Base-by-base conservation (phyloP, 169 alveolate species). In the Plasmodium ovale region DNA sequence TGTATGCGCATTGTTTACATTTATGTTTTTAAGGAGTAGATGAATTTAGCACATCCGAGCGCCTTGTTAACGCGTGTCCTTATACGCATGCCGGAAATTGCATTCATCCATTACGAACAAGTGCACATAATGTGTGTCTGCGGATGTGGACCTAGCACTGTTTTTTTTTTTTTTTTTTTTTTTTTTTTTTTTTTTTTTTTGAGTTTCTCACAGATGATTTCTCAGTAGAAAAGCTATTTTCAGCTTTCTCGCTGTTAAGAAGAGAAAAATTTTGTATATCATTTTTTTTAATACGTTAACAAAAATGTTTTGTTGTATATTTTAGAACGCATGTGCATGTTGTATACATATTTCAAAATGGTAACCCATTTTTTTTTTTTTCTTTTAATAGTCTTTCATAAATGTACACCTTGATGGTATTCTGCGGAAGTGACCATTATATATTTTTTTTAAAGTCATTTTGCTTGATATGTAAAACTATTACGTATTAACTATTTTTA, bases 371-470 rank as follows among this genome's bases (percentile, higher is more conserved):
- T 67, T 19, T n/a, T 49, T 60, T 33, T 12, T 29, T 65, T 69
- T 39, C 35, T 44, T 31, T 21, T 54, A 29, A 37, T 69, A 51
- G 6, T 27, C 27, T 44, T 49, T 44, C 21, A 23, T 31, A 29
- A 53, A 62, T 42, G 23, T 53, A 29, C 77, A 77, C 89, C 89
- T 54, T 49, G 68, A 31, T 37, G 89, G 77, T 65, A 77, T 23
- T 67, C 89, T 77, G 16, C 89, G 89, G 67, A 77, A 77, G 39
- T 77, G 89, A 2, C 89, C 89, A 42, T 77, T 77, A 56, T 77
- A 77, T 10, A 77, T 62, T 77, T 77, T 77, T 65, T 77, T 77
- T 64, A 77, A 33, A 9, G 56, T 37, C 89, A 77, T 77, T 62
- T 47, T 77, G 23, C 7, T 27, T 33, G 16, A 27, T 68, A 47